Conservation (phyloP, 495 filamentous ascomycete species). For the Neurospora sp. region DNA sequence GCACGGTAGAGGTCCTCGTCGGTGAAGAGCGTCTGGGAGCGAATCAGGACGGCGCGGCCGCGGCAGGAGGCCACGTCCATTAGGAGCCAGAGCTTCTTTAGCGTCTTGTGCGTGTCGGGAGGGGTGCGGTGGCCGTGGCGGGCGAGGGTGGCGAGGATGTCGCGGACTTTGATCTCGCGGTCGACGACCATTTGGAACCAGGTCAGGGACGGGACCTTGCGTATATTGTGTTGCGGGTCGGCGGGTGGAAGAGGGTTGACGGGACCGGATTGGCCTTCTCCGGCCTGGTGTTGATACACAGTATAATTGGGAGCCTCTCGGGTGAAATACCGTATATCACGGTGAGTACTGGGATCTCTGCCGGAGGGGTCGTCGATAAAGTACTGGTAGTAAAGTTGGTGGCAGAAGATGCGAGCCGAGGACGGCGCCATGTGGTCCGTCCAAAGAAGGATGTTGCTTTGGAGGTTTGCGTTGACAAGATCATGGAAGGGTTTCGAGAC, state of each 20-base stretch:
- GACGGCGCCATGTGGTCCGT: conserved; percentile 28
- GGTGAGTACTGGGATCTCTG: conserved; percentile 13
- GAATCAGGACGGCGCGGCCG: conserved; percentile 39
- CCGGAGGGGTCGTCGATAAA: conserved; percentile 39
- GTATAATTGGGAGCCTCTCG: background rate
- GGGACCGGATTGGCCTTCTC: conserved; percentile 1
- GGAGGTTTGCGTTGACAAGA: conserved; percentile 36
- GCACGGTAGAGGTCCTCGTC: conserved; percentile 44
- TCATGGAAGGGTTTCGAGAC: conserved; percentile 47
- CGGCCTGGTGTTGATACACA: background rate
- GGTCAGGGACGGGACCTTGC: conserved; percentile 17
- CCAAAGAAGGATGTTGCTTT: conserved; percentile 23
- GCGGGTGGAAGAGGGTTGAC: background rate
- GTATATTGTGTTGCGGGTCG: conserved; percentile 4
- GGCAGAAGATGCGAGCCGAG: conserved; percentile 40
- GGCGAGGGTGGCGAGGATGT: conserved; percentile 46
- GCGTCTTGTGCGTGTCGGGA: conserved; percentile 21
- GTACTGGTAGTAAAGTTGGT: conserved; percentile 38
- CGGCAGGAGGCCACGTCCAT: conserved; percentile 49
- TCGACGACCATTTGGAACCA: conserved; percentile 22
- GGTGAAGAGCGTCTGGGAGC: conserved; percentile 37
- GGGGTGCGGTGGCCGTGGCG: conserved; percentile 44
- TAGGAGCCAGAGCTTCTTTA: conserved; percentile 57
- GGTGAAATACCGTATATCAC: conserved; percentile 7
- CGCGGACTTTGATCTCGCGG: conserved; percentile 25